These are phyloP conservation scores for Aspergillus flavus DNA, from an alignment of 2,329 filamentous ascomycete species.

Conservation along the genomic window DNA sequence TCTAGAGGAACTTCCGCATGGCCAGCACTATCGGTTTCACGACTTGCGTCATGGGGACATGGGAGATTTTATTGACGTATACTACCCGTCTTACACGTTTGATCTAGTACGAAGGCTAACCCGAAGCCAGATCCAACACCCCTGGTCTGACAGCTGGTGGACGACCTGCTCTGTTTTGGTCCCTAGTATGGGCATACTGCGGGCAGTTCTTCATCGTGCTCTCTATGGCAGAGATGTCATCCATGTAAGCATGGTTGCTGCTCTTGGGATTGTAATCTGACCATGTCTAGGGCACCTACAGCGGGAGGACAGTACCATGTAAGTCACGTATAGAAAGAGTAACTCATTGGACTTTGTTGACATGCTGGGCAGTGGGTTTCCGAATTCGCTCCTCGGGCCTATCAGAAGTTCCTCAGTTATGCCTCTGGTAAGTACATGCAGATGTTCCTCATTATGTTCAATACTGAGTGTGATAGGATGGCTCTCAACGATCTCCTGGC, in stretches of 20 bases:
- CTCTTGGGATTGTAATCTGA: background rate
- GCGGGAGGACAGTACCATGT: slow-evolving; percentile 7
- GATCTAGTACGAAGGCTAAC: background rate
- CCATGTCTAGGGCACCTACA: slow-evolving; percentile 3
- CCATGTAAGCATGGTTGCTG: background rate
- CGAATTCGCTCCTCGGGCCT: background rate
- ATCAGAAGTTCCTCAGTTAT: slow-evolving; percentile 8
- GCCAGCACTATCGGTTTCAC: slow-evolving; percentile 6
- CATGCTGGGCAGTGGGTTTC: slow-evolving; percentile 2
- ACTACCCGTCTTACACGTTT: background rate
- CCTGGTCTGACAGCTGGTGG: background rate
- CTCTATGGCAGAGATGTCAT: slow-evolving; percentile 5
- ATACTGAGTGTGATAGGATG: background rate
- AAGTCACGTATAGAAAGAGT: background rate
- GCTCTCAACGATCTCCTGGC: slow-evolving; percentile 3
- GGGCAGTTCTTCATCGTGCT: slow-evolving; percentile 1
- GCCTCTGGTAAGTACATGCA: background rate
- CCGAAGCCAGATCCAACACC: background rate
- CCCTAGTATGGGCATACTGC: background rate
- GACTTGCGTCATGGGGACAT: slow-evolving; percentile 7
- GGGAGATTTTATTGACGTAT: slow-evolving; percentile 5
- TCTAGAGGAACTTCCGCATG: slow-evolving; percentile 5
- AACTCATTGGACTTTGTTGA: background rate
- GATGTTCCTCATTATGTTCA: background rate
- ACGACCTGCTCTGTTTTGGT: slow-evolving; percentile 1